phyloP scores from a whole-genome alignment of 306 rosid genomes.

The Astragalus glycyphyllos region DNA sequence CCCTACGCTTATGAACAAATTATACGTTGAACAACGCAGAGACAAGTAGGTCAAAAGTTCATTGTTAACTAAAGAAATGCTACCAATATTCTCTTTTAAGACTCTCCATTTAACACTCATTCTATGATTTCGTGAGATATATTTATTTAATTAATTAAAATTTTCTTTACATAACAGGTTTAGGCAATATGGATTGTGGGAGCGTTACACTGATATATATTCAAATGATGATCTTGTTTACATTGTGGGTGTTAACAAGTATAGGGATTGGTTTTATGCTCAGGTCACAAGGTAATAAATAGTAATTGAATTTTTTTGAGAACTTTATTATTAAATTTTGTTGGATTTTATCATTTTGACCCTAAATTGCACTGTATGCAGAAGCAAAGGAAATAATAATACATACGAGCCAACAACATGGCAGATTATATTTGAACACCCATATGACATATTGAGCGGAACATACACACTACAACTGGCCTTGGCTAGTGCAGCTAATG shows the following conservation, averaged over 20 bases:
- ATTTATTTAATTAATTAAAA: neutral
- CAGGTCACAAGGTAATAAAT: slow-evolving; percentile 56
- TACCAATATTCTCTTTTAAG: no score
- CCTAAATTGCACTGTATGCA: slow-evolving; percentile 34
- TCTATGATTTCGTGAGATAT: no score
- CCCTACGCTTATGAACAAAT: slow-evolving; percentile 67
- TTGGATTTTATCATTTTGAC: slow-evolving; percentile 9
- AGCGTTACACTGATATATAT: slow-evolving; percentile 60
- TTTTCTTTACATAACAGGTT: slow-evolving; percentile 46
- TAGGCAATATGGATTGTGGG: slow-evolving; percentile 82
- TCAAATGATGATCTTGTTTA: slow-evolving; percentile 59
- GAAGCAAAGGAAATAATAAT: slow-evolving; percentile 56
- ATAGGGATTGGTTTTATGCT: slow-evolving; percentile 70
- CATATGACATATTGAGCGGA: slow-evolving; percentile 30
- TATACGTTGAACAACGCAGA: slow-evolving; percentile 43
- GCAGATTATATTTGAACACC: slow-evolving; percentile 63
- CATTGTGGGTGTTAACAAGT: slow-evolving; percentile 45
- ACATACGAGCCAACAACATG: slow-evolving; percentile 76
- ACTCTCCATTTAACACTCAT: no score
- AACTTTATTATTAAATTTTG: neutral
- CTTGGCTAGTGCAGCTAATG: slow-evolving; percentile 60
- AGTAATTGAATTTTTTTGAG: neutral
- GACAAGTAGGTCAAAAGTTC: slow-evolving; percentile 53
- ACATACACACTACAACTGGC: slow-evolving; percentile 81
- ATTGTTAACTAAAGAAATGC: neutral